phyloP scores from a whole-genome alignment of 140 eudicot genomes.

The Flaveria floridana region DNA sequence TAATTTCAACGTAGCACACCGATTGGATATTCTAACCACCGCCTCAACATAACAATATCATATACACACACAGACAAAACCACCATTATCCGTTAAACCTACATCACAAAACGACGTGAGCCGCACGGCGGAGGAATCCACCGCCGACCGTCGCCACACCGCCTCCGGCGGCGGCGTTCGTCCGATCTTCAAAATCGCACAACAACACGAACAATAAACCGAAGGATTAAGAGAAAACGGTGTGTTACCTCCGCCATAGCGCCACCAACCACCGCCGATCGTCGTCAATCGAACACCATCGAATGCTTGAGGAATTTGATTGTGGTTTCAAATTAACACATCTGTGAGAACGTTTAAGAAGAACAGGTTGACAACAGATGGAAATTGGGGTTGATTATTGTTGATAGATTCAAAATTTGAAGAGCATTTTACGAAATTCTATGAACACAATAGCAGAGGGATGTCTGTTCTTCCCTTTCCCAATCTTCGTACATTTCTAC shows the following conservation, averaged over 20 bases:
- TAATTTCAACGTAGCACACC: slow-evolving; percentile 18
- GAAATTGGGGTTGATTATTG: not conserved
- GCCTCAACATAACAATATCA: not conserved
- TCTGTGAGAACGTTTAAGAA: slow-evolving; percentile 11
- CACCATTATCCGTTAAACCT: slow-evolving; percentile 34
- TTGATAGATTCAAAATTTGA: slow-evolving; percentile 21
- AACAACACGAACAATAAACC: not conserved
- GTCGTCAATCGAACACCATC: slow-evolving; percentile 11
- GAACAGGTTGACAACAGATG: not conserved
- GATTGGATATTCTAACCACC: slow-evolving; percentile 23
- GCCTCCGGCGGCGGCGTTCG: slow-evolving; percentile 15
- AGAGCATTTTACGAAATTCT: slow-evolving; percentile 28
- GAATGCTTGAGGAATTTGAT: slow-evolving; percentile 20
- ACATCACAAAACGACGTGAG: slow-evolving; percentile 24
- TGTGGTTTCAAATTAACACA: slow-evolving; percentile 10
- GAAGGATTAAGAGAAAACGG: not conserved
- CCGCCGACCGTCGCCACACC: slow-evolving; percentile 22
- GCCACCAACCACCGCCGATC: slow-evolving; percentile 26
- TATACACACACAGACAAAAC: slow-evolving; percentile 11
- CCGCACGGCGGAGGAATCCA: slow-evolving; percentile 18
- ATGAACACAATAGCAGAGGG: slow-evolving; percentile 39
- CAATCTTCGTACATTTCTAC: slow-evolving; percentile 37
- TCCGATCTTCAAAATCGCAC: slow-evolving; percentile 23
- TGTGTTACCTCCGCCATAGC: slow-evolving; percentile 27
- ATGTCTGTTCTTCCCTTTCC: slow-evolving; percentile 41